These are phyloP conservation scores for Triticum aestivum DNA, from an alignment of 176 grass and related monocot genomes.

Conservation along the genomic window IWGSC_CS_RefSeq_v2.1 NC_057798.1:375975295-375975794, in stretches of 20 bases:
- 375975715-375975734: background rate
- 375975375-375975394: background rate
- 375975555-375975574: background rate
- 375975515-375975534: background rate
- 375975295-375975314: background rate
- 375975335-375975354: slow-evolving; percentile 28
- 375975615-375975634: background rate
- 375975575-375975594: background rate
- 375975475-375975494: slow-evolving; percentile 3
- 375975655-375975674: background rate
- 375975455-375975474: background rate
- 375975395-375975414: background rate
- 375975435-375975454: slow-evolving; percentile 33
- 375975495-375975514: slow-evolving; percentile 34
- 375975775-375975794: background rate
- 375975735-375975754: background rate
- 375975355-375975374: background rate
- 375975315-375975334: background rate
- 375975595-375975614: background rate
- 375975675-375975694: background rate
- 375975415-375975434: slow-evolving; percentile 3
- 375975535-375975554: background rate
- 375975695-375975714: background rate
- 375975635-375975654: background rate
- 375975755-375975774: slow-evolving; percentile 12